Conservation (phyloP, 352 stramenopile genomes). For the Peronospora belbahrii region DNA sequence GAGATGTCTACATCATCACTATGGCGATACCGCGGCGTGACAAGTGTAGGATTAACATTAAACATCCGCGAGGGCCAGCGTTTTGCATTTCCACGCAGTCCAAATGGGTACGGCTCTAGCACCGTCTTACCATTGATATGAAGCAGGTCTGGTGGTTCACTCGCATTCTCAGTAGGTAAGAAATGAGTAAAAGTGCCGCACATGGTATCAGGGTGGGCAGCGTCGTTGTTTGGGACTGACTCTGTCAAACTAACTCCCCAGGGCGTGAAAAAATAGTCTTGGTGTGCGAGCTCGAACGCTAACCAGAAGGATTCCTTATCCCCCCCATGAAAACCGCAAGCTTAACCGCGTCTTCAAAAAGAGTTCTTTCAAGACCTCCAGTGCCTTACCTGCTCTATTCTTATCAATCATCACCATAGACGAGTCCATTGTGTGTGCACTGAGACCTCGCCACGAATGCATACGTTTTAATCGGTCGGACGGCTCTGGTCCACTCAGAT, state of each 20-base stretch:
- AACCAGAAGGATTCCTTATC: slow-evolving; percentile 77
- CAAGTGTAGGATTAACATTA: slow-evolving; percentile 13
- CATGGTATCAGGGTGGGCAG: slow-evolving; percentile 48
- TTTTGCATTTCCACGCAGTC: slow-evolving; percentile 18
- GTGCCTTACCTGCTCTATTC: slow-evolving; percentile 25
- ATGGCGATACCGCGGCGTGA: slow-evolving; percentile 1
- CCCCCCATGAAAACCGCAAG: slow-evolving; percentile 59
- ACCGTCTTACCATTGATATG: slow-evolving; percentile 41
- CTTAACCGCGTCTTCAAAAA: too few species aligned
- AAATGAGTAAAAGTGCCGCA: slow-evolving; percentile 68
- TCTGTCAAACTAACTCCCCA: slow-evolving; percentile 51
- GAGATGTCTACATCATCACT: too few species aligned
- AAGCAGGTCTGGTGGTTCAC: slow-evolving; percentile 21
- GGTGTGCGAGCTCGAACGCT: slow-evolving; percentile 48
- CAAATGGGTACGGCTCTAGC: slow-evolving; percentile 34
- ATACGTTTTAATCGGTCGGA: slow-evolving; percentile 31
- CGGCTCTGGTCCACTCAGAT: slow-evolving; percentile 14
- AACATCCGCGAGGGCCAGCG: slow-evolving; percentile 33
- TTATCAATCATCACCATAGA: slow-evolving; percentile 72
- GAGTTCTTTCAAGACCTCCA: slow-evolving; percentile 50
- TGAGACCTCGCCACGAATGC: slow-evolving; percentile 34
- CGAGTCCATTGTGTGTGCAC: slow-evolving; percentile 61
- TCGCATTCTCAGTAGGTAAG: slow-evolving; percentile 23
- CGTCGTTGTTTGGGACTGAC: slow-evolving; percentile 40
- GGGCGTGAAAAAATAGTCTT: slow-evolving; percentile 54